These are phyloP conservation scores for Microstegium vimineum DNA, from an alignment of 176 grass and related monocot species.

Conservation along the genomic window DNA sequence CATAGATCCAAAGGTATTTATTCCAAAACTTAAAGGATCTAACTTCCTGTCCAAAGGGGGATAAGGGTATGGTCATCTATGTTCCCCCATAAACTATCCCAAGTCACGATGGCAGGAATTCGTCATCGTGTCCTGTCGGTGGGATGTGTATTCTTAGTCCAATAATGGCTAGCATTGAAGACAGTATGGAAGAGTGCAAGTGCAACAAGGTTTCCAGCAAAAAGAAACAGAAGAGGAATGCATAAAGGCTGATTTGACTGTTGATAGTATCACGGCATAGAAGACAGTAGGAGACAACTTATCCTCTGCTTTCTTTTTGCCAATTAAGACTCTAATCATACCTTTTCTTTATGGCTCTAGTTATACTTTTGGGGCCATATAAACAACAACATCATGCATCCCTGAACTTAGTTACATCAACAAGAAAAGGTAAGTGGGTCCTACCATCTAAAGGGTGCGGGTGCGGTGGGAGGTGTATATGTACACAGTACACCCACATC, in stretches of 20 bases:
- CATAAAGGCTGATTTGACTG: neutral
- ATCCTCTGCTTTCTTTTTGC: neutral
- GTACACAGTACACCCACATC: no score
- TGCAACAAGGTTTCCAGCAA: neutral
- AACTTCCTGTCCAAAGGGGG: neutral
- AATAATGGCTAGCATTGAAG: neutral
- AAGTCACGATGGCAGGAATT: neutral
- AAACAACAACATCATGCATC: neutral
- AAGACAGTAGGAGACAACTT: neutral
- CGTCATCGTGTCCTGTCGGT: neutral
- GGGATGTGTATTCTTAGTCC: neutral
- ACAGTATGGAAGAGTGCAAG: neutral
- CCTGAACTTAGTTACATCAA: neutral
- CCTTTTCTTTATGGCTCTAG: neutral
- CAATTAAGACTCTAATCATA: neutral
- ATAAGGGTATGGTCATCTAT: neutral
- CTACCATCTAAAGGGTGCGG: no score
- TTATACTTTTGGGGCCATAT: neutral
- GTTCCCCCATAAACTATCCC: neutral
- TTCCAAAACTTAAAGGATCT: neutral
- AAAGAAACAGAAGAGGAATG: neutral
- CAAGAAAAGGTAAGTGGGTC: neutral
- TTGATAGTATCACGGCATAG: neutral
- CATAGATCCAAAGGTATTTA: neutral
- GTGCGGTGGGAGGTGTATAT: no score